Conservation (phyloP, 257 asterid species). For the Penstemon davidsonii region DNA sequence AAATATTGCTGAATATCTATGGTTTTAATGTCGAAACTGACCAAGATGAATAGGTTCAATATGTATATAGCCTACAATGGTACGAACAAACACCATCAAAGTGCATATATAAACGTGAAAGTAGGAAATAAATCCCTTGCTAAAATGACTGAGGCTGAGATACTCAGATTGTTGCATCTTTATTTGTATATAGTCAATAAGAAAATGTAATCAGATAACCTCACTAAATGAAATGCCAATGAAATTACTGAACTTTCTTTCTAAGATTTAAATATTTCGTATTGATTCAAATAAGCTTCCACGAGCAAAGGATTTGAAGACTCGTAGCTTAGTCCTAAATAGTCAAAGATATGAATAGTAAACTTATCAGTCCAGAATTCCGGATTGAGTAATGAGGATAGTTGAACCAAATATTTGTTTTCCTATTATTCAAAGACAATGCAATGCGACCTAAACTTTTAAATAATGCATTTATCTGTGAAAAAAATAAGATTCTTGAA, state of each 20-base stretch:
- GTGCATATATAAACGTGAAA: no score
- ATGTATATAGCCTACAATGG: no score
- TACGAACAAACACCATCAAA: neutral
- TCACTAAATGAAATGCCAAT: neutral
- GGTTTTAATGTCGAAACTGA: neutral
- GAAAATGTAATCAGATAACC: slow-evolving; percentile 2
- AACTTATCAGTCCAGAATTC: neutral
- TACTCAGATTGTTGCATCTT: neutral
- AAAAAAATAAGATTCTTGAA: neutral
- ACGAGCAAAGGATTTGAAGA: neutral
- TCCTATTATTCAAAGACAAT: neutral
- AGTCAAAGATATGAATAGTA: neutral
- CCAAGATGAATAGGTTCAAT: neutral
- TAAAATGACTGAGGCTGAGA: neutral
- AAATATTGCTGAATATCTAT: no score
- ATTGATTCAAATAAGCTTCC: neutral
- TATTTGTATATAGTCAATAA: neutral
- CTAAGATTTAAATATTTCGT: neutral
- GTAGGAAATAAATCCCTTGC: neutral
- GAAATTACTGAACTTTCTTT: neutral
- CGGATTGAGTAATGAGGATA: neutral
- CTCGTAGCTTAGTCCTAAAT: neutral
- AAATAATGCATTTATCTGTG: neutral
- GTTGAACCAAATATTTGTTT: neutral
- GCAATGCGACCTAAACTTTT: neutral